These are phyloP conservation scores for Saposhnikovia divaricata DNA, from an alignment of 129 eudicot species.

Conservation along the genomic window DNA sequence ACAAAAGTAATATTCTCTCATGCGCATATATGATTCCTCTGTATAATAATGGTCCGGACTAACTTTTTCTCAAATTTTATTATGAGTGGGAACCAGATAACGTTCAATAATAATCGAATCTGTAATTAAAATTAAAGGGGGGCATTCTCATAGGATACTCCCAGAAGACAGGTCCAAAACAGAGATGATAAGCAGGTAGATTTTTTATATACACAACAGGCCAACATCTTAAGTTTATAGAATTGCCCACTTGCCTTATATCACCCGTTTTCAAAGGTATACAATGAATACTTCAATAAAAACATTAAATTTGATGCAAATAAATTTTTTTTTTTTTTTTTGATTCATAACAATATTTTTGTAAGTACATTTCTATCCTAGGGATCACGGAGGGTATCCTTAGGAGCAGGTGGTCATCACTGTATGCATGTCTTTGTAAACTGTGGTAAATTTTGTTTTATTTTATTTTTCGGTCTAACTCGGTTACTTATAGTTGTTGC, in stretches of 20 bases:
- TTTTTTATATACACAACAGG: not conserved
- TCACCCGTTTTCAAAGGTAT: not conserved
- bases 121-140: not conserved
- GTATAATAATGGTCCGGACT: not conserved
- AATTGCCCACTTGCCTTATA: not conserved
- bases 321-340: too few species aligned
- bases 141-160: not conserved
- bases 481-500: not conserved
- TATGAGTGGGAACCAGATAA: not conserved
- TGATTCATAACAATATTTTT: too few species aligned
- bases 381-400: too few species aligned
- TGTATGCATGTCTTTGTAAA: too few species aligned
- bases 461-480: not conserved
- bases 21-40: not conserved
- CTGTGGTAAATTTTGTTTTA: too few species aligned
- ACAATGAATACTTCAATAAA: not conserved
- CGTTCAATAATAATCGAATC: not conserved
- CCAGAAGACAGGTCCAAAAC: not conserved
- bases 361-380: too few species aligned
- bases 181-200: not conserved
- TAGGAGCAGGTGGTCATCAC: too few species aligned
- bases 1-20: too few species aligned
- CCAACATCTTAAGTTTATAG: not conserved
- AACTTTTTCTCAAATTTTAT: not conserved
- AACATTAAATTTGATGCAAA: too few species aligned